phyloP scores from a whole-genome alignment of 1,284 basidiomycete genomes.

The Austroboletus novae-zelandiae region DNA sequence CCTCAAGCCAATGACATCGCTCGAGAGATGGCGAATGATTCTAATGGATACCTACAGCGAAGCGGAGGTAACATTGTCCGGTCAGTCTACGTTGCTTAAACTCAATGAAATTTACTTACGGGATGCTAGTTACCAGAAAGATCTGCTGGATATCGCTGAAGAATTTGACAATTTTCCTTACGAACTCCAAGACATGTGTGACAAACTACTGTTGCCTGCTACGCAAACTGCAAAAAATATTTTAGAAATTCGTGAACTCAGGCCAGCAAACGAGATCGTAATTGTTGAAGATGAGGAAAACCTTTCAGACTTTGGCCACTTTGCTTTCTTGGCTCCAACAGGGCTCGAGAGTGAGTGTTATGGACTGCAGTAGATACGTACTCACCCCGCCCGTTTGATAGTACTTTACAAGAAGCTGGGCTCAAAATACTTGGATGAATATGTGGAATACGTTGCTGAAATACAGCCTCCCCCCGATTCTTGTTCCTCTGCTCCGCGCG shows the following conservation, averaged over 20 bases:
- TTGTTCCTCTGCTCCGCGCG: background rate
- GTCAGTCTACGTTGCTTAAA: slow-evolving; percentile 3
- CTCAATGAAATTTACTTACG: slow-evolving; percentile 6
- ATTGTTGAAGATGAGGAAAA: background rate
- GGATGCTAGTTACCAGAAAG: slow-evolving; percentile 19
- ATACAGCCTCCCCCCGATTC: background rate
- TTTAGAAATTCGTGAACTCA: background rate
- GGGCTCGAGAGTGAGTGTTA: background rate
- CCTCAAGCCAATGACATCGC: slow-evolving; percentile 23
- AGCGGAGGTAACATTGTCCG: background rate
- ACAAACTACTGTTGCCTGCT: slow-evolving; percentile 19
- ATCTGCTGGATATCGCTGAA: slow-evolving; percentile 21
- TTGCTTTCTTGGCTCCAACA: background rate
- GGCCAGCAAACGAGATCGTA: background rate
- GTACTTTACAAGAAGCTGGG: background rate
- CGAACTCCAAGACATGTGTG: slow-evolving; percentile 15
- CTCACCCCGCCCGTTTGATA: background rate
- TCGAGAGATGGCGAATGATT: slow-evolving; percentile 17
- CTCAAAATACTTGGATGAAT: background rate
- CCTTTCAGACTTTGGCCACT: background rate
- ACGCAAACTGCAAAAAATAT: background rate
- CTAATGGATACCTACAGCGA: slow-evolving; percentile 15
- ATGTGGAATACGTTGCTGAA: background rate
- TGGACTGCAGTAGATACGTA: background rate
- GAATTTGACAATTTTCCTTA: slow-evolving; percentile 9